Percentiles rank a stretch among this genome's conserved stretches.
These are phyloP conservation scores for Hygrocybe coccinea DNA, from an alignment of 768 basidiomycete genomes.

Conservation along the genomic window DNA sequence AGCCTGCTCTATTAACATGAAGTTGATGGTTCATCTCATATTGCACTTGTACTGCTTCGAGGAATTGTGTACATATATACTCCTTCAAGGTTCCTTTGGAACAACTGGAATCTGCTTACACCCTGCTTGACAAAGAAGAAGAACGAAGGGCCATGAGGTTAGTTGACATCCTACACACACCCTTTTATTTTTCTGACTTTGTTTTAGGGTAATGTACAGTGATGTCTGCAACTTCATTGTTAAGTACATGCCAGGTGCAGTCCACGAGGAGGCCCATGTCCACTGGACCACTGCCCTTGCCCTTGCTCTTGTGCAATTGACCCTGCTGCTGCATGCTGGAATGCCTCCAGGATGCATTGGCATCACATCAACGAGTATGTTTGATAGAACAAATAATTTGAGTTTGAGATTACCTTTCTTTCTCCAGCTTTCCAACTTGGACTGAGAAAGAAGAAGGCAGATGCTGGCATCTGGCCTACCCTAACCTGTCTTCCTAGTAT, in stretches of 20 bases:
- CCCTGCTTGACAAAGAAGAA: conserved; percentile 2
- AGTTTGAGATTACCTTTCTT: conserved; percentile 1
- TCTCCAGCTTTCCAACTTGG: conserved; percentile 17
- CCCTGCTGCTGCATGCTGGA: background rate
- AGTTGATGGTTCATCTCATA: conserved; percentile 10
- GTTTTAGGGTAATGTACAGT: conserved; percentile 17
- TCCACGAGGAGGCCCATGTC: conserved; percentile 9
- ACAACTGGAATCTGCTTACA: conserved; percentile 1
- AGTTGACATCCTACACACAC: conserved; percentile 10
- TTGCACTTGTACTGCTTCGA: conserved; percentile 5
- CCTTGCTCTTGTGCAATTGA: background rate
- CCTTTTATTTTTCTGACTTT: conserved; percentile 10
- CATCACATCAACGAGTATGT: conserved; percentile 11
- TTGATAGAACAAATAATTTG: conserved; percentile 8
- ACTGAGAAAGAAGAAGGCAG: conserved; percentile 14
- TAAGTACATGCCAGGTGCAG: conserved; percentile 13
- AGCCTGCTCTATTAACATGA: background rate
- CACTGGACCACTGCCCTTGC: conserved; percentile 1
- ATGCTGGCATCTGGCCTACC: conserved; percentile 9
- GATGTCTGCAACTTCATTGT: conserved; percentile 19
- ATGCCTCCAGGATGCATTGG: background rate
- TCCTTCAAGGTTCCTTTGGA: conserved; percentile 5
- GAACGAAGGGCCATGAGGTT: conserved; percentile 8
- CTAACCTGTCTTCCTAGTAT: conserved; percentile 6
- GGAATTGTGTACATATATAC: conserved; percentile 9